Conservation (phyloP, 1,139 yeast genomes). For the Tardiomyces depauwii region DNA sequence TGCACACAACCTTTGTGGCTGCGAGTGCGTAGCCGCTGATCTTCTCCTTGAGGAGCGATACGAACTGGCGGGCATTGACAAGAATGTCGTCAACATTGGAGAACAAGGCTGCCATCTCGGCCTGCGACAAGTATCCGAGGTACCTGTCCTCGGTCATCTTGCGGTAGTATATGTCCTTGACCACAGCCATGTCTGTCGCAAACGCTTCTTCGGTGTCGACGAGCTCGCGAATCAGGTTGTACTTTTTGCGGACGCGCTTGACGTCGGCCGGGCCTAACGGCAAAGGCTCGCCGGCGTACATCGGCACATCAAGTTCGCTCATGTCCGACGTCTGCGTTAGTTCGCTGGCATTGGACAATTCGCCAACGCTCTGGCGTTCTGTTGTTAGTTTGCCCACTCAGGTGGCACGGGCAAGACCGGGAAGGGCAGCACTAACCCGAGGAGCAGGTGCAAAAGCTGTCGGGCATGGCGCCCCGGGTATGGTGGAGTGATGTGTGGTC, state of each 20-base stretch:
- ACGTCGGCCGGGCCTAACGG: neutral
- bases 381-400: too few species aligned
- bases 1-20: slow-evolving; percentile 5
- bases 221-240: slow-evolving; percentile 26
- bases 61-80: slow-evolving; percentile 19
- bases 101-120: slow-evolving; percentile 20
- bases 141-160: slow-evolving; percentile 16
- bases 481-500: too few species aligned
- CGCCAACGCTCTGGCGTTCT: too few species aligned
- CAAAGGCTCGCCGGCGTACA: too few species aligned
- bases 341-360: too few species aligned
- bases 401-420: too few species aligned
- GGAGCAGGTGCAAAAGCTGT: too few species aligned
- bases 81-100: slow-evolving; percentile 22
- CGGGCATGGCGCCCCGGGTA: too few species aligned
- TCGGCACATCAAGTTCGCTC: too few species aligned
- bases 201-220: slow-evolving; percentile 26
- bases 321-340: too few species aligned
- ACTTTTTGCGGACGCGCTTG: slow-evolving; percentile 1
- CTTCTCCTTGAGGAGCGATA: slow-evolving; percentile 15
- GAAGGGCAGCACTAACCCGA: too few species aligned
- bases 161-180: slow-evolving; percentile 20
- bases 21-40: slow-evolving; percentile 9
- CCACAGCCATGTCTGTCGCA: slow-evolving; percentile 25
- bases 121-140: slow-evolving; percentile 18